Percentiles rank a stretch among this genome's conserved stretches.
Conservation (phyloP, 176 grass and related monocot genomes). For the Oryza meridionalis region DNA sequence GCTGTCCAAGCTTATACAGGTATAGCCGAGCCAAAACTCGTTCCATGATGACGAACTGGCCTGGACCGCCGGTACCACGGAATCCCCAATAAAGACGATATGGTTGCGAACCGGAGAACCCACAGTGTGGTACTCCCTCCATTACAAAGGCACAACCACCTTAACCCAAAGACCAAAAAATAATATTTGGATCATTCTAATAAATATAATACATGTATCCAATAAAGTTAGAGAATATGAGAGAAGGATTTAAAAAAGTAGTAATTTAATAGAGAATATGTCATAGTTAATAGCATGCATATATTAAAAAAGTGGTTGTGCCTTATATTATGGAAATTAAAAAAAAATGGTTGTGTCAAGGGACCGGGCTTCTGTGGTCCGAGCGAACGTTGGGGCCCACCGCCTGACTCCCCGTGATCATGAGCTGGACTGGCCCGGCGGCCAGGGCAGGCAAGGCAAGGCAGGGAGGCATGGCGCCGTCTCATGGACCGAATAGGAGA, state of each 20-base stretch:
- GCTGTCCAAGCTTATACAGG: neutral
- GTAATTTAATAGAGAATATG: too few species aligned
- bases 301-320: too few species aligned
- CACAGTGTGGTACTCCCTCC: neutral
- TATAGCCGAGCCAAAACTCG: neutral
- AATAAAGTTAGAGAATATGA: too few species aligned
- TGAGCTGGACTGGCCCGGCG: slow-evolving; percentile 26
- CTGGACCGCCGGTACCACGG: neutral
- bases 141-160: too few species aligned
- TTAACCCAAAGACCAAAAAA: too few species aligned
- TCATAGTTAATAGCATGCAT: too few species aligned
- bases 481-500: neutral
- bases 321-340: too few species aligned
- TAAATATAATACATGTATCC: too few species aligned
- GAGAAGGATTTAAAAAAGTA: too few species aligned
- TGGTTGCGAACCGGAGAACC: neutral
- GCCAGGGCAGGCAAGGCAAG: slow-evolving; percentile 31
- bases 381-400: neutral
- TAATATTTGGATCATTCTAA: too few species aligned
- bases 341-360: too few species aligned
- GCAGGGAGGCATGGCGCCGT: slow-evolving; percentile 2
- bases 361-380: neutral
- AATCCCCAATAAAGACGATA: neutral
- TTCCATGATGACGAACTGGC: neutral
- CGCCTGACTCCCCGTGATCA: neutral